A percentile compares a stretch with the other conserved stretches of the same genome.
These are phyloP conservation scores for Coniella vitis DNA, from an alignment of 2,329 filamentous ascomycete genomes.

Conservation along the genomic window DNA sequence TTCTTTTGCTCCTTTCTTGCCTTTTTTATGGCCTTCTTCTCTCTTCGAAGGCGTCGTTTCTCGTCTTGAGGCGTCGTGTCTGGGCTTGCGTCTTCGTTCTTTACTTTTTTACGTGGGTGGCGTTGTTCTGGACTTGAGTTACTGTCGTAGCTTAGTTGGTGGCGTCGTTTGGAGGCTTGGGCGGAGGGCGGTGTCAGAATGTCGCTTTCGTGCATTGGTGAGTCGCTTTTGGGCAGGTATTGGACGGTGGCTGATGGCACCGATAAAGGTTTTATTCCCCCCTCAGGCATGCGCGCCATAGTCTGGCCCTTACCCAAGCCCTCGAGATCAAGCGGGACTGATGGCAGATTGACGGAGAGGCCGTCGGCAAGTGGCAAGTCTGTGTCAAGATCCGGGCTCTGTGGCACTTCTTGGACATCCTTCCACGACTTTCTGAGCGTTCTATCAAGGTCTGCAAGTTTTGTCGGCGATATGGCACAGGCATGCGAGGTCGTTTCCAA, in stretches of 20 bases:
- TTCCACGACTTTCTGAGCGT: too few relatives aligned
- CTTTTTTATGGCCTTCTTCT: neutral
- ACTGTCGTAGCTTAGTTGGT: neutral
- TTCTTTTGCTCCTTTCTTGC: neutral
- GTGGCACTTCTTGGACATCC: too few relatives aligned
- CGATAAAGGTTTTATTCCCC: neutral
- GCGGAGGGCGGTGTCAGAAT: slow-evolving; percentile 4
- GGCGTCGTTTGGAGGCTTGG: slow-evolving; percentile 9
- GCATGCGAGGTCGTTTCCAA: too few relatives aligned
- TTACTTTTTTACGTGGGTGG: neutral
- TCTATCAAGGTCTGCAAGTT: too few relatives aligned
- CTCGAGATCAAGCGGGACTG: too few relatives aligned
- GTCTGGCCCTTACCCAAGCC: too few relatives aligned
- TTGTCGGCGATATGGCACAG: too few relatives aligned
- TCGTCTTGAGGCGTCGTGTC: neutral
- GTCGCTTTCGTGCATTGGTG: neutral
- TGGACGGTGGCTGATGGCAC: neutral
- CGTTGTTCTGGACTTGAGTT: neutral
- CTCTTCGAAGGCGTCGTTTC: neutral
- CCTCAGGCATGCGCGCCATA: neutral
- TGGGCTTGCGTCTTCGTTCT: neutral
- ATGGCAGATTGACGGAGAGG: too few relatives aligned
- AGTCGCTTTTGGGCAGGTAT: neutral
- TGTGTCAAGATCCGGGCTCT: too few relatives aligned
- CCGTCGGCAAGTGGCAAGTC: too few relatives aligned